A percentile compares a stretch with the other conserved stretches of the same genome.
Conservation (phyloP, 192 early-diverging fungal species). For the Nowakowskiella sp. region DNA sequence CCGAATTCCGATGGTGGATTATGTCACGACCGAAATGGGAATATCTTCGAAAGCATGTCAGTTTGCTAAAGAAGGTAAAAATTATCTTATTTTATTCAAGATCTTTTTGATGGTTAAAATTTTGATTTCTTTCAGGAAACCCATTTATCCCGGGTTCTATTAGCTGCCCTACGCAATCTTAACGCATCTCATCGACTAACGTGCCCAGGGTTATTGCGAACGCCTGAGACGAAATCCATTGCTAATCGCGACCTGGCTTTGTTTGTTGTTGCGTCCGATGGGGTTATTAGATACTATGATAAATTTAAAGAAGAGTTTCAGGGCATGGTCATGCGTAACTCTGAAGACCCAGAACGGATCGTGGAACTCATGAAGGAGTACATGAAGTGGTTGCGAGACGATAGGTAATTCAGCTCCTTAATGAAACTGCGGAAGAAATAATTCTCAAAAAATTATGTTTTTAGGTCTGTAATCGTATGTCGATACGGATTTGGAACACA, state of each 20-base stretch:
- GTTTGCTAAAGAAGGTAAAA: slow-evolving; percentile 4
- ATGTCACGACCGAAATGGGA: neutral
- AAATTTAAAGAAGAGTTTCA: neutral
- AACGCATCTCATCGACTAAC: neutral
- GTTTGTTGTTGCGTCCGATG: neutral
- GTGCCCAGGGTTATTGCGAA: neutral
- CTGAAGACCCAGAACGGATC: neutral
- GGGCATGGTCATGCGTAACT: neutral
- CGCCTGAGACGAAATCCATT: slow-evolving; percentile 1
- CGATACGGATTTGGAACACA: neutral
- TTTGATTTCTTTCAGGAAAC: neutral
- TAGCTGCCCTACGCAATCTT: neutral
- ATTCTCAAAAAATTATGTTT: neutral
- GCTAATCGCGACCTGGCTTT: neutral
- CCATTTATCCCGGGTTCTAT: slow-evolving; percentile 3
- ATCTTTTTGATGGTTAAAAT: neutral
- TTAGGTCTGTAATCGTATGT: neutral
- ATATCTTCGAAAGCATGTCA: neutral
- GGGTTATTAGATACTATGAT: neutral
- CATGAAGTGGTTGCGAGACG: neutral
- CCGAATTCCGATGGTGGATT: neutral
- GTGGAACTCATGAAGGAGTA: neutral
- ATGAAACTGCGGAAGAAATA: neutral
- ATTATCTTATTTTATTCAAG: neutral
- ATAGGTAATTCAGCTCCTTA: neutral